Percentiles rank a stretch among this genome's conserved stretches.
Conservation (phyloP, 2,329 filamentous ascomycete species). For the Fusarium sp. region DNA sequence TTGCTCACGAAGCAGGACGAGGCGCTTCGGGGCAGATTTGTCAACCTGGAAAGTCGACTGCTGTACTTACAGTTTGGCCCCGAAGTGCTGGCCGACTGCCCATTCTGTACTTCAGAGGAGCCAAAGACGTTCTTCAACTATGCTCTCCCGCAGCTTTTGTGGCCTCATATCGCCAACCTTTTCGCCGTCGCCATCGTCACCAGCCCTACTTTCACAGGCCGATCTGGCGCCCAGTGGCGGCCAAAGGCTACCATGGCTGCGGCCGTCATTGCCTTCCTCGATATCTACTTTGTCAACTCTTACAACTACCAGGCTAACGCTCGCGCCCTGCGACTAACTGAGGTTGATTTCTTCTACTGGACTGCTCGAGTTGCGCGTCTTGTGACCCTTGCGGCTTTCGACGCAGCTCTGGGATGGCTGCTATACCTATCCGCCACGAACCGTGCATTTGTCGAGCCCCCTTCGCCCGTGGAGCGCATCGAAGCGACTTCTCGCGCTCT, state of each 20-base stretch:
- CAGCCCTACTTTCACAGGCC: constrained; percentile 75
- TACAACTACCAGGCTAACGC: constrained; percentile 78
- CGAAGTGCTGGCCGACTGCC: constrained; percentile 78
- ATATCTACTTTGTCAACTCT: constrained; percentile 75
- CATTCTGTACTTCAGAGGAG: constrained; percentile 85
- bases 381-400: constrained; percentile 74
- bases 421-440: constrained; percentile 86
- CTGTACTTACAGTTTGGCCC: constrained; percentile 90
- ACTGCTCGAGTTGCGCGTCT: constrained; percentile 74
- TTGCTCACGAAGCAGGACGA: constrained; percentile 72
- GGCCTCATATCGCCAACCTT: constrained; percentile 87
- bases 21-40: constrained; percentile 76
- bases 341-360: constrained; percentile 83
- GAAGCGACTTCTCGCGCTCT: constrained; percentile 71
- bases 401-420: constrained; percentile 73
- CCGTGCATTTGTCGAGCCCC: constrained; percentile 78
- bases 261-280: constrained; percentile 70
- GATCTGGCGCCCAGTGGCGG: constrained; percentile 78
- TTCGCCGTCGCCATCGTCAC: constrained; percentile 80
- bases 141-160: constrained; percentile 78
- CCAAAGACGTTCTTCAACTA: constrained; percentile 83
- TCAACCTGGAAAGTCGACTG: constrained; percentile 78
- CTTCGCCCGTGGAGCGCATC: constrained; percentile 75
- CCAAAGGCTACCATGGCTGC: constrained; percentile 76
- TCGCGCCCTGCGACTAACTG: constrained; percentile 70